Conservation (phyloP, 805 yeast species). For the Lipomyces sp. region DNA sequence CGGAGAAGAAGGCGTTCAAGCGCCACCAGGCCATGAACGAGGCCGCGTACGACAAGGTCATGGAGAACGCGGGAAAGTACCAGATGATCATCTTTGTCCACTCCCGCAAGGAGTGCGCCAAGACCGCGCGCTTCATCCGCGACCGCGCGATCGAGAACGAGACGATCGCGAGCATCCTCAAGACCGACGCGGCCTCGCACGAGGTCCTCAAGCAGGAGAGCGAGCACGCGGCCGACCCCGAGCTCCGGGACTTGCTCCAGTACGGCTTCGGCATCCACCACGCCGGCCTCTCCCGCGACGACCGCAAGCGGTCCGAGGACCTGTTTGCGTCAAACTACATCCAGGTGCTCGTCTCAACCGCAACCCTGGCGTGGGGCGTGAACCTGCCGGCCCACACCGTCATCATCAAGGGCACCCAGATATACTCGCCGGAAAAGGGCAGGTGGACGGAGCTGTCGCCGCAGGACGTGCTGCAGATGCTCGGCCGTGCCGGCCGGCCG, state of each 20-base stretch:
- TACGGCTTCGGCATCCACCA: constrained; percentile 55
- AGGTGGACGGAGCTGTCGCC: constrained; percentile 49
- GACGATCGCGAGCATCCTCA: constrained; percentile 45
- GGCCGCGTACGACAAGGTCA: constrained; percentile 47
- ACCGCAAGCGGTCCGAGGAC: constrained; percentile 48
- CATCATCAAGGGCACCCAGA: constrained; percentile 55
- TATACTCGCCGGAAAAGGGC: constrained; percentile 85
- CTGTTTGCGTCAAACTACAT: constrained; percentile 45
- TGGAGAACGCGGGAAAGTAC: constrained; percentile 38
- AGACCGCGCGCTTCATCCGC: constrained; percentile 44
- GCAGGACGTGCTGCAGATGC: constrained; percentile 57
- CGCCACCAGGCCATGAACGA: constrained; percentile 70
- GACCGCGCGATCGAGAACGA: constrained; percentile 46
- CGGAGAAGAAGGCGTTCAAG: constrained; percentile 49
- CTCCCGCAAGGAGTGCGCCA: constrained; percentile 49
- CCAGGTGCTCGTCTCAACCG: constrained; percentile 53
- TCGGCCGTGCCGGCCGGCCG: constrained; percentile 43
- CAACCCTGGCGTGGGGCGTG: constrained; percentile 61
- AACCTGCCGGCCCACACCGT: constrained; percentile 62
- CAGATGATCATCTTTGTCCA: constrained; percentile 43
- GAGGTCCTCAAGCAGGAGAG: constrained; percentile 23
- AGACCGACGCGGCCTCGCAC: constrained; percentile 47
- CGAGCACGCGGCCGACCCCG: constrained; percentile 17
- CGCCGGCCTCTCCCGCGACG: constrained; percentile 53
- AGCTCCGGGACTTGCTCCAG: constrained; percentile 22